Base-by-base conservation (phyloP, 2,329 filamentous ascomycete genomes). In the Kalaharituber pfeilii region DNA sequence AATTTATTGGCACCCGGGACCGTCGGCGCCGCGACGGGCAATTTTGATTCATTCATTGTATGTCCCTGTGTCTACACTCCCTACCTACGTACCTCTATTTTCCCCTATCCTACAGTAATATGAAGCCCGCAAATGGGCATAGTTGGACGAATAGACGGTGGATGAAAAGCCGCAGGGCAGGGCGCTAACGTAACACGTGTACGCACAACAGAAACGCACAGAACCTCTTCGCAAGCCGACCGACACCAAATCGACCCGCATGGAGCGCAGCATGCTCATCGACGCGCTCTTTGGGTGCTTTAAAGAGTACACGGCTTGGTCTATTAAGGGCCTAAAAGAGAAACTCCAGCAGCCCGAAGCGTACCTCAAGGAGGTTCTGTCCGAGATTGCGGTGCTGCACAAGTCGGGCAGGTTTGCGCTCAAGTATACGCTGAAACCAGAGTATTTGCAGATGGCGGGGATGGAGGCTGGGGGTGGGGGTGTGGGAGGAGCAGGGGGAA, bases 271-370 rank as follows among this genome's bases (percentile, higher is more conserved):
- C 73, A 83, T 91, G 64, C 79, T 98, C 59, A 71, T 94, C 69
- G 88, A 95, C 70, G 76, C 79, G 60, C 80, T 98, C 57, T 87
- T 89, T 72, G 71, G 76, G 50, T 83, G 81, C 66, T 98, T 95
- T 78, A 78, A 81, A 54, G 73, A 83, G 64, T 94, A 84, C 73
- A 80, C 82, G 63, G 96, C 91, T 69, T 98, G 89, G 88, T 81
- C 84, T n/a, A 84, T 96, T 74, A 88, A 86, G 65, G 79, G 83
- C 4, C 77, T 98, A 62, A 86, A 86, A 59, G 75, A 79, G 51
- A 73, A 76, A 57, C 77, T 93, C 36, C 78, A 81, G 56, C 91
- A 98, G 69, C 91, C 91, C 1, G 91, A 96, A 67, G 81, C 83
- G n/a, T 96, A 88, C 67, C 77, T 98, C 58, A 86, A 89, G 53